Evolutionary conservation across 352 stramenopile genomes (phyloP).

Genomic region (Globisporangium irregulare): DNA sequence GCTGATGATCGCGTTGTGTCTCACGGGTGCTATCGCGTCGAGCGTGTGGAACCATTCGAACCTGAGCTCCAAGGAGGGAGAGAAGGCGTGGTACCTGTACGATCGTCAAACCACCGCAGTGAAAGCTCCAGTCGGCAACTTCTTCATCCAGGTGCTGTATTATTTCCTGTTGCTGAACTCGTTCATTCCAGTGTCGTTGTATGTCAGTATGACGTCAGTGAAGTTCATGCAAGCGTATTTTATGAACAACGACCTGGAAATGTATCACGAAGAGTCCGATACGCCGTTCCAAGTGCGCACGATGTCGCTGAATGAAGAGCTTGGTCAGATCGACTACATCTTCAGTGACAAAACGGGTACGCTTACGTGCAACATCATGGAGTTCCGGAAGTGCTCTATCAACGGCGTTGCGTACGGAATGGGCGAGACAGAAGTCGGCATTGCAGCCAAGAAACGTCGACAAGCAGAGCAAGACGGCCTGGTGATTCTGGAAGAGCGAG

Average conservation of each 20-base stretch:
- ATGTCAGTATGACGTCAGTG: conserved; percentile 93
- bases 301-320: conserved; percentile 92
- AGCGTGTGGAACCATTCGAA: conserved; percentile 70
- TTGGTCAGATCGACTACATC: conserved; percentile 93
- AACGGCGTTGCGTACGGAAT: conserved; percentile 92
- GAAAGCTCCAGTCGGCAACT: conserved; percentile 58
- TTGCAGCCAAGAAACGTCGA: conserved; percentile 61
- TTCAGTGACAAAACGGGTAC: conserved; percentile 96
- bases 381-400: conserved; percentile 96
- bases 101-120: conserved; percentile 48
- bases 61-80: conserved; percentile 29
- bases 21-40: conserved; percentile 59
- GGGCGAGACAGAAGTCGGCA: conserved; percentile 83
- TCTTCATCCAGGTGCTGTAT: conserved; percentile 91
- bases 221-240: conserved; percentile 91
- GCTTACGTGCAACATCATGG: conserved; percentile 95
- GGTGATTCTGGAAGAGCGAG: not conserved
- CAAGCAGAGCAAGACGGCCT: conserved; percentile 33
- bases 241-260: conserved; percentile 91
- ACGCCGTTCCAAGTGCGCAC: conserved; percentile 91
- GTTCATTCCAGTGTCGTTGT: conserved; percentile 95
- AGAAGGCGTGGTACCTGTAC: conserved; percentile 73
- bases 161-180: conserved; percentile 93
- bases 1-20: conserved; percentile 76
- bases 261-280: conserved; percentile 93